A percentile compares a stretch with the other conserved stretches of the same genome.
phyloP scores from a whole-genome alignment of 768 basidiomycete species.

The Tremella mesenterica region DNA sequence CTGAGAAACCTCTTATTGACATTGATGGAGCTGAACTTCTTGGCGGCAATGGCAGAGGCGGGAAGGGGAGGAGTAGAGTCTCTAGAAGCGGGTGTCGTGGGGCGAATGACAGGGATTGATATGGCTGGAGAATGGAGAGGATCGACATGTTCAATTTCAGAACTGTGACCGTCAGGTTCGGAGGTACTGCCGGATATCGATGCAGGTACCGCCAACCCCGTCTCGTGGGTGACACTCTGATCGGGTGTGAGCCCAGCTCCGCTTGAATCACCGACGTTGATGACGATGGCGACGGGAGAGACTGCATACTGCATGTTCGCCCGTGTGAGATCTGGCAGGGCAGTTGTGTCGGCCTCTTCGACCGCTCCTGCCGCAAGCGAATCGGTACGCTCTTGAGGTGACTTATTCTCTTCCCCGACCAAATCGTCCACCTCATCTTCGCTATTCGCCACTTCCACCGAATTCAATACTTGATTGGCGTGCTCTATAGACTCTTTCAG shows the following conservation, averaged over 20 bases:
- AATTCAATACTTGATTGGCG: background rate
- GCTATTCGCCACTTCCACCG: background rate
- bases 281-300: too few species aligned
- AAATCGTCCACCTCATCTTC: slow-evolving; percentile 11
- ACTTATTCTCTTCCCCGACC: slow-evolving; percentile 1
- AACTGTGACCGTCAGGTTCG: too few species aligned
- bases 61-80: slow-evolving; percentile 32
- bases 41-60: slow-evolving; percentile 45
- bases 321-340: too few species aligned
- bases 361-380: background rate
- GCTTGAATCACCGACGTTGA: too few species aligned
- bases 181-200: too few species aligned
- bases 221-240: too few species aligned
- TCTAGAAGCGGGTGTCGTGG: slow-evolving; percentile 27
- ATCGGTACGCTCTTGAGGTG: too few species aligned
- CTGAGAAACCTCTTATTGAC: slow-evolving; percentile 96
- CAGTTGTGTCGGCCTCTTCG: too few species aligned
- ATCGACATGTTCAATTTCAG: too few species aligned
- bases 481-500: background rate
- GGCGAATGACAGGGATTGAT: slow-evolving; percentile 9
- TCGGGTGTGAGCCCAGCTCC: too few species aligned
- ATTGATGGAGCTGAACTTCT: slow-evolving; percentile 80
- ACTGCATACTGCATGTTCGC: too few species aligned
- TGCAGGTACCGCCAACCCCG: too few species aligned
- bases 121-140: slow-evolving; percentile 5